Evolutionary conservation across 2,329 filamentous ascomycete genomes (phyloP), one percentile per base, ranked within the genome.

Genomic region (Aspergillus nomiae): DNA sequence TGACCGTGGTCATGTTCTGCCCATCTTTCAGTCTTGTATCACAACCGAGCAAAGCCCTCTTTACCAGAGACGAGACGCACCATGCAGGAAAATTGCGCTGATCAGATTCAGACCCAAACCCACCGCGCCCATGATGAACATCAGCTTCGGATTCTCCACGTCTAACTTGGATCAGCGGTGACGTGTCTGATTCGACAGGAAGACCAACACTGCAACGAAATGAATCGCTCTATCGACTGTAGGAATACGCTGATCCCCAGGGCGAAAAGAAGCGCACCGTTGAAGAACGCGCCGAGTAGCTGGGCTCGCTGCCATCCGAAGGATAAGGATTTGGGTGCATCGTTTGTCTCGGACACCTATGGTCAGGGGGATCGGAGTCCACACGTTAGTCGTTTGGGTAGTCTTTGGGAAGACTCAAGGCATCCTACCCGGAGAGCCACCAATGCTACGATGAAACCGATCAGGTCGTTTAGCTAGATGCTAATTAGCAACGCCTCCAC

Each of bases 281-380:
- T 94, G 83, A 93, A 94, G 75, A 94, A 94, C n/a, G 90, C 89
- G 4, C 90, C 90, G 0, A 94, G 80, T 1, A 92, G 76, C 19
- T 86, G 85, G 21, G 90, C 89, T 38, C 91, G 84, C 61, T 91
- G 88, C 90, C 89, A 92, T 19, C 90, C 90, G 67, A 90, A 92
- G 0, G 89, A 86, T 26, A 90, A 80, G n/a, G 81, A 80, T 66
- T 84, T 80, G 1, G 88, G 88, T 1, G 84, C 84, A 11, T 83
- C 75, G 79, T 34, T 82, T 80, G 67, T 90, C 84, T 2, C 87
- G 85, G 51, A 88, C 77, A 87, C 89, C 65, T 69, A 24, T 54
- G 24, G 14, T 7, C 19, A 26, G 38, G 48, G 24, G 36, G 24
- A 46, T 58, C 56, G 19, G 38, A 14, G 4, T 19, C 14, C 5